These are phyloP conservation scores for Cyberlindnera galapagoensis DNA, from an alignment of 805 yeast species.

Conservation along the genomic window DNA sequence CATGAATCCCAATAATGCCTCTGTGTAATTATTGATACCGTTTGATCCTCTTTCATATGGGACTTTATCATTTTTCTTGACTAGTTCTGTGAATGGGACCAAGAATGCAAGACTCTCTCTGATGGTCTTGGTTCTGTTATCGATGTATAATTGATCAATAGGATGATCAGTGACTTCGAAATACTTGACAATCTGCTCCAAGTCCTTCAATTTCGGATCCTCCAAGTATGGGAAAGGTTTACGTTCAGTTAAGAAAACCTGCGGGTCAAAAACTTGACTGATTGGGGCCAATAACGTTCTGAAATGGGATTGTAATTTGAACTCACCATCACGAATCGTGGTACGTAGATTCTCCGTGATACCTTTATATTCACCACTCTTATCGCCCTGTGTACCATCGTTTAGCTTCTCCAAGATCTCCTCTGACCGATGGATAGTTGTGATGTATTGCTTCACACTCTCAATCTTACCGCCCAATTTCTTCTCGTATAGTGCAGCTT, in stretches of 20 bases:
- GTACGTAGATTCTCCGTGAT: conserved; percentile 53
- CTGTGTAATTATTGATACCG: conserved; percentile 49
- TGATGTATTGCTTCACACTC: conserved; percentile 30
- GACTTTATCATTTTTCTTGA: conserved; percentile 30
- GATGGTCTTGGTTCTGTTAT: conserved; percentile 37
- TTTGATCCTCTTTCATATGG: conserved; percentile 58
- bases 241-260: conserved; percentile 31
- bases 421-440: conserved; percentile 38
- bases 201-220: conserved; percentile 30
- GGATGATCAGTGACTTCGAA: conserved; percentile 32
- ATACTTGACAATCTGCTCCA: conserved; percentile 38
- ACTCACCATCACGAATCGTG: conserved; percentile 51
- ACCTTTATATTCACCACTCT: conserved; percentile 51
- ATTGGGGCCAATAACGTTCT: conserved; percentile 34
- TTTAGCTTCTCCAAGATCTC: conserved; percentile 33
- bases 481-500: conserved; percentile 35
- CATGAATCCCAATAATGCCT: conserved; percentile 42
- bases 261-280: conserved; percentile 40
- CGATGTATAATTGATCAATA: conserved; percentile 30
- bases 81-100: conserved; percentile 40
- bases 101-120: conserved; percentile 37
- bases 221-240: conserved; percentile 35
- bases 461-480: conserved; percentile 27
- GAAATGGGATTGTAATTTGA: conserved; percentile 45
- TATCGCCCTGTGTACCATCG: conserved; percentile 27